These are phyloP conservation scores for Candida sp. DNA, from an alignment of 1,139 yeast species.

Conservation along the genomic window DNA sequence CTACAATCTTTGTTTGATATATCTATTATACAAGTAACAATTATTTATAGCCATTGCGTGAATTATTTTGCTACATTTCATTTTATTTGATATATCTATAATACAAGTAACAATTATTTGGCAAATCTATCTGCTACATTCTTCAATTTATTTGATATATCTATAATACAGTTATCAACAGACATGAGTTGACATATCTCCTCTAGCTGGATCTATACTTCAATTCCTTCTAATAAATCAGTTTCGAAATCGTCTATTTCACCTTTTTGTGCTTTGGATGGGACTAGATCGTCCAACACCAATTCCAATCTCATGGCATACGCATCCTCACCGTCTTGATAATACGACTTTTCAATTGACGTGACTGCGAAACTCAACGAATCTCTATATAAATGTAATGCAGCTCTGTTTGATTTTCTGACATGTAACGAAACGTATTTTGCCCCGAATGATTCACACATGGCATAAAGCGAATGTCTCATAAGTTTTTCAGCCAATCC, in stretches of 20 bases:
- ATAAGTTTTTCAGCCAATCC: conserved; percentile 93
- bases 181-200: too few relatives aligned
- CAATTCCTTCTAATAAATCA: conserved; percentile 28
- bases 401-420: conserved; percentile 91
- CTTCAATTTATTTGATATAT: too few relatives aligned
- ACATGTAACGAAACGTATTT: conserved; percentile 90
- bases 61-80: too few relatives aligned
- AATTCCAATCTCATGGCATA: conserved; percentile 83
- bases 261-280: conserved; percentile 49
- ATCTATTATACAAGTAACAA: neutral
- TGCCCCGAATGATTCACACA: conserved; percentile 82
- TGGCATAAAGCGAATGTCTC: conserved; percentile 77
- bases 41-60: too few relatives aligned
- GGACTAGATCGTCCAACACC: conserved; percentile 55
- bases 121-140: too few relatives aligned
- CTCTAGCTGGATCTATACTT: too few relatives aligned
- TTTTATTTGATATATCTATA: too few relatives aligned
- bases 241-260: conserved; percentile 50
- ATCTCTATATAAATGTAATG: conserved; percentile 86
- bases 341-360: conserved; percentile 80
- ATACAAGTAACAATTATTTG: too few relatives aligned
- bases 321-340: conserved; percentile 99
- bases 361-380: conserved; percentile 80
- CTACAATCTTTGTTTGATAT: neutral
- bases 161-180: too few relatives aligned